Evolutionary conservation across 2,329 filamentous ascomycete genomes (phyloP), one percentile per base, ranked within the genome.

Genomic region (Ceratocystis destructans): DNA sequence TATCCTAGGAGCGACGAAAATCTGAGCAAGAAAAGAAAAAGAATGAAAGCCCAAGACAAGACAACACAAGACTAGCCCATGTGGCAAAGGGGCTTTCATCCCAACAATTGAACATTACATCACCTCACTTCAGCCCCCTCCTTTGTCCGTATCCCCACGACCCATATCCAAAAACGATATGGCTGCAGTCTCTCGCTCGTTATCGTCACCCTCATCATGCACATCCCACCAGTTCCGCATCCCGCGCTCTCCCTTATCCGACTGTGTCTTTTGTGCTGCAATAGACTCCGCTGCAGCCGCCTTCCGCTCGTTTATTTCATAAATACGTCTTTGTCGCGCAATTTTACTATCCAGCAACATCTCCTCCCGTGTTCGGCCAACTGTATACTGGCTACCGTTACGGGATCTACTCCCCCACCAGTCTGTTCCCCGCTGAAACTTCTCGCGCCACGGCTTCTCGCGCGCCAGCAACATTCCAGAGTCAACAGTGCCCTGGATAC

Each of bases 401-500:
- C 69, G 28, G n/a, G 20, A 15, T 15, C 50, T 20, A 12, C 50
- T 28, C 68, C 70, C 3, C 66, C 70, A 70, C 71, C 50, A 55
- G 22, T 28, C 50, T 6, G 20, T 55, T 69, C 66, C 67, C 44
- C 5, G 69, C 12, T 53, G 53, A 3, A 41, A 28, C n/a, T 63
- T 65, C 20, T 73, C 72, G 6, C 70, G 70, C 66, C 66, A 92
- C 0, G 88, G 88, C 72, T 83, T 84, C 73, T 93, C 89, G 57
- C 87, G 81, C 37, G 82, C 76, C 37, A 80, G 82, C 74, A 92
- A 92, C 25, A 92, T 79, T 66, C 81, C 74, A 68, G 85, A 84
- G 72, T 92, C 86, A 1, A 85, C 83, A 1, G 83, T 79, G 1
- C 87, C 88, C 73, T 90, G 87, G 45, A 83, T 77, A 61, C 80